Evolutionary conservation across 441 rosid species (phyloP), one percentile per base, ranked within the genome.

Genomic region (Biscutella laevigata): DNA sequence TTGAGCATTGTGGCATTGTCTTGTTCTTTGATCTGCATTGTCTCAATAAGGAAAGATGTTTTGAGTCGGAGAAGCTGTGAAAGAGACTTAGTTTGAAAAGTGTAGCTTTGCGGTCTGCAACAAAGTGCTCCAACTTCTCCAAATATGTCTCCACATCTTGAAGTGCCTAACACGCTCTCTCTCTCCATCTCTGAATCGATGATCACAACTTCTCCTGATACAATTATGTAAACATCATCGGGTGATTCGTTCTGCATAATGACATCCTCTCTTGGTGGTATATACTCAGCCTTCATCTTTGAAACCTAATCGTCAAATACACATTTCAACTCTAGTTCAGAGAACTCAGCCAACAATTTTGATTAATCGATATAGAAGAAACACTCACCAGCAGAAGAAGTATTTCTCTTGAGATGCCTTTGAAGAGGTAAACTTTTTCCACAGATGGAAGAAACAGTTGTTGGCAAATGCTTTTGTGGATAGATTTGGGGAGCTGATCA

Each of bases 101-200:
- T 80, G 66, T 66, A 76, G 57, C 73, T 57, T 2, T 88, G 98
- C 13, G 84, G 87, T 46, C 68, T 73, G 63, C 84, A 70, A 47
- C 94, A 85, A 54, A 91, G 79, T 0, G 78, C 90, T 20, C 91
- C 95, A 16, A 79, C 82, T 70, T 91, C 98, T 43, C 96, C 96
- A 64, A 91, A 91, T 74, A 85, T 71, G 65, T 85, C 87, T 55
- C 81, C 76, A 14, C 82, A 66, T 4, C 67, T 69, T 60, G 85
- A 35, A 27, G 68, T 79, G 53, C 94, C 95, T 2, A 82, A 66
- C 16, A 64, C 68, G 9, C 42, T 19, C 41, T 81, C 98, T 44
- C 74, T 80, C 50, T 81, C 98, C 38, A 52, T 60, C 32, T 81
- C 81, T 5, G 71, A 68, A 27, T 81, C 79, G 0, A 83, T 73